A percentile compares a stretch with the other conserved stretches of the same genome.
Evolutionary conservation across 345 rosid genomes (phyloP).

Genomic region (Pugionium cornutum): DNA sequence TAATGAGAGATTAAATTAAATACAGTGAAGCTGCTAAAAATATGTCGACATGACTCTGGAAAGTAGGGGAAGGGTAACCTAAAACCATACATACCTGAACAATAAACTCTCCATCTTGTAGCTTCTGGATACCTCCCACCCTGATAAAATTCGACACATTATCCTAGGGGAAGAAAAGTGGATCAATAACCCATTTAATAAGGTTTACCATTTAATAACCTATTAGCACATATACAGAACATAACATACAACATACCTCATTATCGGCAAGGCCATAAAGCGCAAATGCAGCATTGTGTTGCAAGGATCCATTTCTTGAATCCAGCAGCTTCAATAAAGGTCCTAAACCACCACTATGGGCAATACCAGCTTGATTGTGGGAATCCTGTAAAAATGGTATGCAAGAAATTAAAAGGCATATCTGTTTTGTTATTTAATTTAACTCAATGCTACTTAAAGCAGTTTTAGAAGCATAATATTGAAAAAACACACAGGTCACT

Average conservation of each 20-base stretch:
- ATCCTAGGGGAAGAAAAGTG: slow-evolving; percentile 57
- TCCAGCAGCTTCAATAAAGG: slow-evolving; percentile 94
- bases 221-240: slow-evolving; percentile 6
- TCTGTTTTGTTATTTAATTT: slow-evolving; percentile 1
- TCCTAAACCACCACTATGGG: slow-evolving; percentile 84
- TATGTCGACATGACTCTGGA: slow-evolving; percentile 21
- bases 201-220: slow-evolving; percentile 27
- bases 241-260: slow-evolving; percentile 60
- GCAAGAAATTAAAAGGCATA: slow-evolving; percentile 10
- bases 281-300: slow-evolving; percentile 99
- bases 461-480: no score
- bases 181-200: slow-evolving; percentile 31
- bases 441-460: no score
- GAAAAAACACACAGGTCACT: no score
- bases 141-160: slow-evolving; percentile 91
- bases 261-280: slow-evolving; percentile 98
- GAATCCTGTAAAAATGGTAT: slow-evolving; percentile 57
- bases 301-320: slow-evolving; percentile 95
- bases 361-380: slow-evolving; percentile 98
- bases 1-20: not conserved
- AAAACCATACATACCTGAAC: slow-evolving; percentile 65
- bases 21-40: not conserved
- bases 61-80: slow-evolving; percentile 4
- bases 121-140: slow-evolving; percentile 95
- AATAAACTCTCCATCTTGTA: slow-evolving; percentile 95